Conservation (phyloP, 306 rosid genomes). For the Casuarina glauca region DNA sequence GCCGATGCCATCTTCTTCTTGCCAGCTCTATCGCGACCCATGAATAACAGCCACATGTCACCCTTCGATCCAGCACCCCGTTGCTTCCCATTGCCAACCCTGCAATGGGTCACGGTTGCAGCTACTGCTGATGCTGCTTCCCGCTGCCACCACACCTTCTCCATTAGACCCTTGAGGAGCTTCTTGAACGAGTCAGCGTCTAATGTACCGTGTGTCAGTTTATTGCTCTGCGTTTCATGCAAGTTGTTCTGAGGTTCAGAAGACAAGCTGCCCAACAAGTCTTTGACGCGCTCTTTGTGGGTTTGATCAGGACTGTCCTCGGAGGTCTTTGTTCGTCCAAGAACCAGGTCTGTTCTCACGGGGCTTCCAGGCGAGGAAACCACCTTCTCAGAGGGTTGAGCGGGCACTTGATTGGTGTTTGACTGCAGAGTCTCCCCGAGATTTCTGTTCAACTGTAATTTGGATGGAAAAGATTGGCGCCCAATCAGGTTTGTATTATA, state of each 20-base stretch:
- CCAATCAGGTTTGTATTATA: constrained; percentile 53
- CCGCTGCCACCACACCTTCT: constrained; percentile 98
- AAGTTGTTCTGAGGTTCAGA: constrained; percentile 65
- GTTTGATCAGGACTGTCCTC: constrained; percentile 41
- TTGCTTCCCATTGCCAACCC: constrained; percentile 67
- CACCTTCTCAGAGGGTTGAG: constrained; percentile 42
- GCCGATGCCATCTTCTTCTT: constrained; percentile 93
- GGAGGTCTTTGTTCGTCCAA: constrained; percentile 59
- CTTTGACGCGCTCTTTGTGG: constrained; percentile 55
- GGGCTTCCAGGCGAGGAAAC: constrained; percentile 48
- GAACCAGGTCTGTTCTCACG: constrained; percentile 72
- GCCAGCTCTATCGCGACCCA: constrained; percentile 87
- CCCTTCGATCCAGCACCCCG: constrained; percentile 57
- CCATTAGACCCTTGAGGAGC: constrained; percentile 67
- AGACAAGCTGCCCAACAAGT: constrained; percentile 66
- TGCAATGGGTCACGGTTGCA: constrained; percentile 71
- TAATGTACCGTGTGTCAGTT: constrained; percentile 34
- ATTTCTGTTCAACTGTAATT: constrained; percentile 58
- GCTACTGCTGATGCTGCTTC: constrained; percentile 92
- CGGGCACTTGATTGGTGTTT: constrained; percentile 44
- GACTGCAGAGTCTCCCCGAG: constrained; percentile 58
- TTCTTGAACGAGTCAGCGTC: constrained; percentile 83
- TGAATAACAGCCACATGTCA: constrained; percentile 81
- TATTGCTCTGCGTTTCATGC: constrained; percentile 49
- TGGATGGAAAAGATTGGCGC: constrained; percentile 60